Evolutionary conservation across 768 basidiomycete genomes (phyloP).

Genomic region (Coprinopsis marcescibilis): DNA sequence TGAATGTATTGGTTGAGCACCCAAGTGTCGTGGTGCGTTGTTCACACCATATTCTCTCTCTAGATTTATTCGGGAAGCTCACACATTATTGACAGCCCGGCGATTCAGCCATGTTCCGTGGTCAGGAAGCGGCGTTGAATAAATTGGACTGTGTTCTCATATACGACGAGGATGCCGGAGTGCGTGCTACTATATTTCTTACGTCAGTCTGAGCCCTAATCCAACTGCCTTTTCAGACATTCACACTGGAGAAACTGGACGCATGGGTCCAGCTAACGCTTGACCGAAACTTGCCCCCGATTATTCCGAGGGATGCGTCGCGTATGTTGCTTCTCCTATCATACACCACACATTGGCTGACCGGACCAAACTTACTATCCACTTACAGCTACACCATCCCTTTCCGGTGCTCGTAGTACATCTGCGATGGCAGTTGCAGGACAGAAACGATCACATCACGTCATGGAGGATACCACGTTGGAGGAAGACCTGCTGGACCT

Average conservation of each 20-base stretch:
- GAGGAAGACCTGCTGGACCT: background rate
- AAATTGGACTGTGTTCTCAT: slow-evolving; percentile 76
- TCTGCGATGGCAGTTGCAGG: too few species aligned
- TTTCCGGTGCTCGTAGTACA: too few species aligned
- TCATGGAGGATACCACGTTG: too few species aligned
- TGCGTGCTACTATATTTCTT: slow-evolving; percentile 26
- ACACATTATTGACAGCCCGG: slow-evolving; percentile 30
- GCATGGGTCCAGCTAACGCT: slow-evolving; percentile 52
- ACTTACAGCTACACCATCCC: too few species aligned
- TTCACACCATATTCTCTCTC: background rate
- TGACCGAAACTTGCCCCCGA: slow-evolving; percentile 36
- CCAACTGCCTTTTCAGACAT: slow-evolving; percentile 37
- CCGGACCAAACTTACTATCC: too few species aligned
- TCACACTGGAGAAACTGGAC: slow-evolving; percentile 72
- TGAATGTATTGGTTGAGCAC: slow-evolving; percentile 56
- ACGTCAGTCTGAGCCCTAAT: slow-evolving; percentile 11
- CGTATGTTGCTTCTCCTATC: slow-evolving; percentile 23
- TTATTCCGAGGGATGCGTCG: slow-evolving; percentile 23
- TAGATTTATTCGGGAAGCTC: background rate
- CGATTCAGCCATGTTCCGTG: slow-evolving; percentile 52
- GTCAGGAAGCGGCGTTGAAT: slow-evolving; percentile 52
- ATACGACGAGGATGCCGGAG: slow-evolving; percentile 70
- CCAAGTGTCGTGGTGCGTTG: slow-evolving; percentile 55
- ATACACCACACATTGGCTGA: too few species aligned
- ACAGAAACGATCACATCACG: too few species aligned